Percentiles rank a stretch among this genome's conserved stretches.
phyloP scores from a whole-genome alignment of 148 eudicot genomes.

The Talinum fruticosum region DNA sequence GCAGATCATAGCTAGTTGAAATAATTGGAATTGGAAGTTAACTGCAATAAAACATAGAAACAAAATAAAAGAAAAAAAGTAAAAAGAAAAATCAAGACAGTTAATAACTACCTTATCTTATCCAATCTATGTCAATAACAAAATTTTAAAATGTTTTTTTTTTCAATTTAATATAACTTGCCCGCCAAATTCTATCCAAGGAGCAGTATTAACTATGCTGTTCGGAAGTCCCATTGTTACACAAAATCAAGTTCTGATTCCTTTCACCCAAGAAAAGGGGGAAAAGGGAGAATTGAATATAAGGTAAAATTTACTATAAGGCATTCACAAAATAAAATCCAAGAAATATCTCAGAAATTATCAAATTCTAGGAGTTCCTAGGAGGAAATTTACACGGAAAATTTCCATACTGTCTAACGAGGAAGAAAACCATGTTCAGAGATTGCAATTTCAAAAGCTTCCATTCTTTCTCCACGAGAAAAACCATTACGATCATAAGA shows the following conservation, averaged over 20 bases:
- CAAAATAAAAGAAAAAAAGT: background rate
- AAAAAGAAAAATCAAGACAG: no score
- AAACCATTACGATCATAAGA: slow-evolving; percentile 76
- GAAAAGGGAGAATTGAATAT: no score
- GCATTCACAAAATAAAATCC: no score
- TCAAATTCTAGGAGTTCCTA: no score
- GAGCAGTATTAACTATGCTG: background rate
- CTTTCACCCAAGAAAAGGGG: no score
- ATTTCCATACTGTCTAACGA: slow-evolving; percentile 22
- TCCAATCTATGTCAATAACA: background rate
- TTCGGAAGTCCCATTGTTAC: no score
- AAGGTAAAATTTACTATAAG: no score
- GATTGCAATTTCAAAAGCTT: slow-evolving; percentile 80
- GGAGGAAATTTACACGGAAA: slow-evolving; percentile 2
- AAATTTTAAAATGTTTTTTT: background rate
- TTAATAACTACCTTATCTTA: slow-evolving; percentile 1
- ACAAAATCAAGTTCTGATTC: no score
- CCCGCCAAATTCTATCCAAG: background rate
- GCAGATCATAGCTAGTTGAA: no score
- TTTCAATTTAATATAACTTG: background rate
- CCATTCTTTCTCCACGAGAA: slow-evolving; percentile 53
- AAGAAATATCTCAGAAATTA: no score
- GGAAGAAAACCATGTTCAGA: slow-evolving; percentile 74
- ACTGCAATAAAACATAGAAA: background rate
- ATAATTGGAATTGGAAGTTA: background rate